phyloP scores from a whole-genome alignment of 306 rosid genomes.

The Coriaria nepalensis region DNA sequence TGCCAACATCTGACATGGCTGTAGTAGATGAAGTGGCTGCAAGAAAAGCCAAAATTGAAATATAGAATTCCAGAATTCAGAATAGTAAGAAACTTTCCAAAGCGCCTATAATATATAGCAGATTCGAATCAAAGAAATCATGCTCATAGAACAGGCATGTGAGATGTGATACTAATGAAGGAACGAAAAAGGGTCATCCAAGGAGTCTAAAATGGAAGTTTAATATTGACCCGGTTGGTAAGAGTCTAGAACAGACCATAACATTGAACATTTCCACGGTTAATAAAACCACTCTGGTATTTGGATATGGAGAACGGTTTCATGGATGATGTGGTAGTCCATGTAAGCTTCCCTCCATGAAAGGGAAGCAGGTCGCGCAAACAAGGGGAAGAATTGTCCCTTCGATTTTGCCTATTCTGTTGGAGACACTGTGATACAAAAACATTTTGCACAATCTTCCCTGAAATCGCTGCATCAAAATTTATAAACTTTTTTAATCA shows the following conservation, averaged over 20 bases:
- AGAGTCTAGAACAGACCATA: constrained; percentile 97
- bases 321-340: constrained; percentile 64
- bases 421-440: constrained; percentile 62
- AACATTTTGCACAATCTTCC: constrained; percentile 79
- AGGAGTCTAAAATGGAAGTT: constrained; percentile 20
- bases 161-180: not conserved
- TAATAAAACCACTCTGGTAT: constrained; percentile 33
- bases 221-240: constrained; percentile 37
- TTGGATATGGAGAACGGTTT: constrained; percentile 54
- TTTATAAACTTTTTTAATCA: constrained; percentile 48
- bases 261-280: constrained; percentile 53
- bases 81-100: no score
- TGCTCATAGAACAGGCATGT: not conserved
- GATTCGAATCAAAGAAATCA: constrained; percentile 2
- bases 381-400: constrained; percentile 64
- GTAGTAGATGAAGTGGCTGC: constrained; percentile 63
- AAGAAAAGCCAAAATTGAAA: constrained; percentile 19
- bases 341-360: constrained; percentile 72
- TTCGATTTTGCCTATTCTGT: constrained; percentile 42
- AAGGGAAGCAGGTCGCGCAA: constrained; percentile 52
- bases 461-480: constrained; percentile 82
- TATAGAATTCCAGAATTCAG: constrained; percentile 4
- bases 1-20: constrained; percentile 43
- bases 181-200: constrained; percentile 8
- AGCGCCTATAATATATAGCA: no score